phyloP scores from a whole-genome alignment of 345 rosid species.

The Boechera divaricarpa region DNA sequence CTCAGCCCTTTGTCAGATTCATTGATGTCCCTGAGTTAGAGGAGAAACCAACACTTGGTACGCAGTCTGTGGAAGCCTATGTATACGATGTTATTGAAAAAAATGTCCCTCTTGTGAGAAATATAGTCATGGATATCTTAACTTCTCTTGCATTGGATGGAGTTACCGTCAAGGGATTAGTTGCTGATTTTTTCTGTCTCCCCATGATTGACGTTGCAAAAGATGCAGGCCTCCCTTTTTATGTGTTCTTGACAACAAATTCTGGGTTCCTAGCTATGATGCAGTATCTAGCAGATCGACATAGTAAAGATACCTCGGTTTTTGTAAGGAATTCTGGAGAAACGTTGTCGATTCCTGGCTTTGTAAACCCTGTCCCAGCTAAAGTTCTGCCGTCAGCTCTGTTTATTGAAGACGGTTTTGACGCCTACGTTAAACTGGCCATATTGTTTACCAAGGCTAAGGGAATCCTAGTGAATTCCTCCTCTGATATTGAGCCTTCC shows the following conservation, averaged over 20 bases:
- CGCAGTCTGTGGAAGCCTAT: constrained; percentile 38
- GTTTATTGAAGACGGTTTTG: constrained; percentile 51
- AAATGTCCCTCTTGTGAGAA: constrained; percentile 38
- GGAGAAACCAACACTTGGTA: constrained; percentile 21
- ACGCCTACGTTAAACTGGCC: constrained; percentile 42
- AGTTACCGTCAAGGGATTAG: constrained; percentile 46
- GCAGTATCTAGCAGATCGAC: constrained; percentile 47
- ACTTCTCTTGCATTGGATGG: constrained; percentile 39
- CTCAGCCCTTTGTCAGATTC: constrained; percentile 39
- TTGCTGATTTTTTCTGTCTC: constrained; percentile 56
- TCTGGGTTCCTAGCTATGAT: constrained; percentile 53
- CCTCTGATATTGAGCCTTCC: constrained; percentile 52
- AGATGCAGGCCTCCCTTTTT: constrained; percentile 53
- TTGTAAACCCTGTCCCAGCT: constrained; percentile 51
- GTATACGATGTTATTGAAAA: constrained; percentile 22
- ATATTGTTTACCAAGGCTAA: constrained; percentile 49
- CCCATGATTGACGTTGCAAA: constrained; percentile 52
- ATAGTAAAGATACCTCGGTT: constrained; percentile 36
- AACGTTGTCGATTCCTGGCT: constrained; percentile 47
- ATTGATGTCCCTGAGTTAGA: constrained; percentile 43
- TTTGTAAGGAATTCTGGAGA: constrained; percentile 35
- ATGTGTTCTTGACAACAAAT: constrained; percentile 54
- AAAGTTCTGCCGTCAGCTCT: constrained; percentile 49
- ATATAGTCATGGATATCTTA: constrained; percentile 32
- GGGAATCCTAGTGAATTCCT: constrained; percentile 56